phyloP scores from a whole-genome alignment of 768 basidiomycete genomes.

The Termitomyces sp. region DNA sequence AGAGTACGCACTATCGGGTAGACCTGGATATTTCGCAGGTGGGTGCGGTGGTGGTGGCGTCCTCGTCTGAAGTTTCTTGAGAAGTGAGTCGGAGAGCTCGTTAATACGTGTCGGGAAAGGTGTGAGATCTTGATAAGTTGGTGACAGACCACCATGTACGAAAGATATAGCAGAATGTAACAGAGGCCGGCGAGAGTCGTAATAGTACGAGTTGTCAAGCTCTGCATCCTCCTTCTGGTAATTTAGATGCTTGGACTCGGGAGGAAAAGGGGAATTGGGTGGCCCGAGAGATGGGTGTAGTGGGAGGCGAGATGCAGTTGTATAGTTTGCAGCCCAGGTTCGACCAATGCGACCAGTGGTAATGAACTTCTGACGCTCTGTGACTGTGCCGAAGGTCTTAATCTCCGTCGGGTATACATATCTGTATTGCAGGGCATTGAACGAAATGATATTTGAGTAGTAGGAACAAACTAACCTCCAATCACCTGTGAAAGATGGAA shows the following conservation, averaged over 20 bases:
- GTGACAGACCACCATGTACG: conserved; percentile 88
- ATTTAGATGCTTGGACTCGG: conserved; percentile 21
- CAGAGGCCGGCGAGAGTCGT: conserved; percentile 42
- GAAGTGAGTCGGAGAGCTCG: conserved; percentile 60
- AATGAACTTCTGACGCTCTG: conserved; percentile 68
- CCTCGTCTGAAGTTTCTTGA: conserved; percentile 66
- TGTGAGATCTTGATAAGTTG: conserved; percentile 65
- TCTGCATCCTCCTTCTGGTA: not conserved
- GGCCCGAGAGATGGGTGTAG: conserved; percentile 67
- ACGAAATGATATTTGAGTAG: not conserved
- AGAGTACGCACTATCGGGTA: conserved; percentile 50
- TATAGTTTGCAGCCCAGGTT: conserved; percentile 85
- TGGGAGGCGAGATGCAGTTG: conserved; percentile 76
- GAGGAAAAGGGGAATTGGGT: conserved; percentile 59
- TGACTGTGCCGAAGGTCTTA: conserved; percentile 72
- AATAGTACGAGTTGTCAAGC: conserved; percentile 9
- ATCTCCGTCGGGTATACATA: conserved; percentile 85
- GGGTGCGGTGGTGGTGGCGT: conserved; percentile 76
- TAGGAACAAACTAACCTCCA: conserved; percentile 57
- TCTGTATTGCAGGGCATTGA: conserved; percentile 32
- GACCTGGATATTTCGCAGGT: conserved; percentile 66
- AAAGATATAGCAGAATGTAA: conserved; percentile 85
- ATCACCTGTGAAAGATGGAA: conserved; percentile 51
- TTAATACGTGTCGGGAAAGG: conserved; percentile 90
- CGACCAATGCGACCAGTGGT: conserved; percentile 74